These are phyloP conservation scores for Termitomyces titanicus DNA, from an alignment of 768 basidiomycete genomes.

Conservation along the genomic window DNA sequence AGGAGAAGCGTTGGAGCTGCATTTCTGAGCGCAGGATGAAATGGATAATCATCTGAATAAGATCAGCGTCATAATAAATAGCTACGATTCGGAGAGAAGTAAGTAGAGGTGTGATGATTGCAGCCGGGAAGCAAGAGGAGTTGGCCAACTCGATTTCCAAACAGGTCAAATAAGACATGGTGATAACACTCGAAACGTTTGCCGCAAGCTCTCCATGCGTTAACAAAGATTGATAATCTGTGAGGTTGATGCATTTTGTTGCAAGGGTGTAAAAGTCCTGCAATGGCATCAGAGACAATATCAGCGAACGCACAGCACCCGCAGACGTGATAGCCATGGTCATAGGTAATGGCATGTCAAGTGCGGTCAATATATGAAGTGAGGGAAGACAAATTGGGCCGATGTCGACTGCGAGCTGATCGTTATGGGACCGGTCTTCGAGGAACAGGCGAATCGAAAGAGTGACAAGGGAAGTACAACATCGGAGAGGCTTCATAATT, in stretches of 20 bases:
- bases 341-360: neutral
- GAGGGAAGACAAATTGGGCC: neutral
- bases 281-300: neutral
- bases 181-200: neutral
- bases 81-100: neutral
- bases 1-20: no score
- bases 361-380: neutral
- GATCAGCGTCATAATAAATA: no score
- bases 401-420: neutral
- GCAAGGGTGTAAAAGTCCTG: neutral
- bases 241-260: neutral
- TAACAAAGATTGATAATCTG: neutral
- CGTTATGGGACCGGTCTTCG: no score
- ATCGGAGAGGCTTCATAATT: neutral
- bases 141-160: neutral
- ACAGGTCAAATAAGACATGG: neutral
- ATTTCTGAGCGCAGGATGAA: no score
- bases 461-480: neutral
- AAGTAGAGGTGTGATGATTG: neutral
- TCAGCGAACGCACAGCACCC: neutral
- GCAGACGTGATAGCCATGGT: neutral
- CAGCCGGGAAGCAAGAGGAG: neutral
- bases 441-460: no score
- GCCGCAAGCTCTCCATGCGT: neutral
- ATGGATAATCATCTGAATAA: no score